These are phyloP conservation scores for Syzygium jambos DNA, from an alignment of 345 rosid species.

Conservation along the genomic window DNA sequence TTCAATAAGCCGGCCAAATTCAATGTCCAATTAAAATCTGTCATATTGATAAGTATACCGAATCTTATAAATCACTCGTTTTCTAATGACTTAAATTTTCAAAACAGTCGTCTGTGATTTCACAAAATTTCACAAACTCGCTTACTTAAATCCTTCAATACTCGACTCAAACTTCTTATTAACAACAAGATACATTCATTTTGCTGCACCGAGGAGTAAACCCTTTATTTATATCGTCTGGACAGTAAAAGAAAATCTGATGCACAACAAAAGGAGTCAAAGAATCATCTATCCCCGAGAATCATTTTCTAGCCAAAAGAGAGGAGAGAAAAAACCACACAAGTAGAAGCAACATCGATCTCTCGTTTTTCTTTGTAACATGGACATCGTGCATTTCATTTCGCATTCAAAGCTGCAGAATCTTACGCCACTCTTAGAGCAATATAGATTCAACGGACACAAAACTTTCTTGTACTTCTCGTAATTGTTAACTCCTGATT, in stretches of 20 bases:
- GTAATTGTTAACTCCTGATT: not conserved
- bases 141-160: not conserved
- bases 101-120: fast-evolving
- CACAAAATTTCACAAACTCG: fast-evolving
- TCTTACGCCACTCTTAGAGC: not conserved
- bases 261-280: not conserved
- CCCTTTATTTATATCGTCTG: not conserved
- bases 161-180: not conserved
- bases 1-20: not conserved
- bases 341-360: not conserved
- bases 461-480: not conserved
- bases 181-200: not conserved
- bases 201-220: not conserved
- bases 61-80: not conserved
- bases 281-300: not conserved
- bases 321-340: not conserved
- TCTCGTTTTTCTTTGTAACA: not conserved
- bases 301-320: not conserved
- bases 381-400: not conserved
- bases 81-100: not conserved
- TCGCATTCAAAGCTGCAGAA: not conserved
- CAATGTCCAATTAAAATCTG: not conserved
- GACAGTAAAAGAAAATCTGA: not conserved
- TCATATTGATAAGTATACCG: not conserved
- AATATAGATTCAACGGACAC: not conserved